Evolutionary conservation across 306 rosid species (phyloP).

Genomic region (Cucurbita moschata): DNA sequence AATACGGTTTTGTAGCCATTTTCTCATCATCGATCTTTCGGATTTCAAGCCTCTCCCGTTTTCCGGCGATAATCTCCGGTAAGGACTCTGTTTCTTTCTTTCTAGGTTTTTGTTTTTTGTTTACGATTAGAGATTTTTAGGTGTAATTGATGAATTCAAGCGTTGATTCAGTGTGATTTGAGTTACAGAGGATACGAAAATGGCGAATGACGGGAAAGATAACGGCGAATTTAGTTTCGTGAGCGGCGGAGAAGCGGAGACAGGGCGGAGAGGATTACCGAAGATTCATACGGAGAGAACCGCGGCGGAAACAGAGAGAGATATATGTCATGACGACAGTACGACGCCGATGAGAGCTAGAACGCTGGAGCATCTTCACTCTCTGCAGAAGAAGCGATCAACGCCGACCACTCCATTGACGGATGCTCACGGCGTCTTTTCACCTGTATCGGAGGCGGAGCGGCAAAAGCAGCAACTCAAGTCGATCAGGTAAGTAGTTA

Average conservation of each 20-base stretch:
- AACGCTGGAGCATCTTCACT: constrained; percentile 77
- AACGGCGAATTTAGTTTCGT: constrained; percentile 25
- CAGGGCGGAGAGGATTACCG: constrained; percentile 27
- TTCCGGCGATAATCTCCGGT: not conserved
- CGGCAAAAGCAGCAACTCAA: constrained; percentile 57
- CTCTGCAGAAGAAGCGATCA: constrained; percentile 58
- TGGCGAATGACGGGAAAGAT: constrained; percentile 19
- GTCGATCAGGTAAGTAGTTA: constrained; percentile 49
- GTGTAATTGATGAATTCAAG: not conserved
- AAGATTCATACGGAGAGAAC: constrained; percentile 34
- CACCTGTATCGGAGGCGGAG: constrained; percentile 34
- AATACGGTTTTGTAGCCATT: not conserved
- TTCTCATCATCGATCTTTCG: not conserved
- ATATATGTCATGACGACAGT: constrained; percentile 72
- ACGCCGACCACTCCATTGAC: constrained; percentile 58
- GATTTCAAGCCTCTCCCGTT: not conserved
- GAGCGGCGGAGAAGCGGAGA: not conserved
- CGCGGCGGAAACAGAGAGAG: constrained; percentile 13
- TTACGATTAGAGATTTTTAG: not conserved
- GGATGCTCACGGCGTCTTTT: constrained; percentile 16
- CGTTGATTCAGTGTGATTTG: not conserved
- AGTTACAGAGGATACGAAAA: not conserved
- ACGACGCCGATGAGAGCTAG: constrained; percentile 50
- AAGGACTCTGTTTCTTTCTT: not conserved
- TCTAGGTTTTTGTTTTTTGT: not conserved